Evolutionary conservation across 2,329 filamentous ascomycete genomes (phyloP).

Genomic region (Uncinocarpus reesii): DNA sequence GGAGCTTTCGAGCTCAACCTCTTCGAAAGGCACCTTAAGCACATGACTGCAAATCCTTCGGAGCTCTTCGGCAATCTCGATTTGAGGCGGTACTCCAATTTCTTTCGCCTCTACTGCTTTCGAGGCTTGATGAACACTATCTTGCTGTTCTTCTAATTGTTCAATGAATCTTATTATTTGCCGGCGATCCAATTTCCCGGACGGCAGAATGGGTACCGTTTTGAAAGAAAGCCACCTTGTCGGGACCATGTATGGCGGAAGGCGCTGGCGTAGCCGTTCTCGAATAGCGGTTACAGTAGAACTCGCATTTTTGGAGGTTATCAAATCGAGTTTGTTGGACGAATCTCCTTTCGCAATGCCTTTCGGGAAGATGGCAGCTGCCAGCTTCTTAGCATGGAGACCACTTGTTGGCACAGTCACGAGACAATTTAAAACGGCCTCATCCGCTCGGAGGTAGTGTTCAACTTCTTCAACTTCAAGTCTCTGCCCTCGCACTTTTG

Average conservation of each 20-base stretch:
- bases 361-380: conserved; percentile 10
- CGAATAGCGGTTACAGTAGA: conserved; percentile 9
- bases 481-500: conserved; percentile 24
- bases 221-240: conserved; percentile 18
- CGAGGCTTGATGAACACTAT: too few species aligned
- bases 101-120: not conserved
- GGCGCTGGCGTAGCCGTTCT: conserved; percentile 15
- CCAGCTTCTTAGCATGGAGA: conserved; percentile 12
- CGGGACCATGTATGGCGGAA: conserved; percentile 23
- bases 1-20: conserved; percentile 19
- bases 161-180: conserved; percentile 17
- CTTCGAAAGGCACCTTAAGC: conserved; percentile 17
- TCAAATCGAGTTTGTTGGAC: conserved; percentile 7
- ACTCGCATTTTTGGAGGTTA: conserved; percentile 7
- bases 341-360: not conserved
- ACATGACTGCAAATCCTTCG: conserved; percentile 20
- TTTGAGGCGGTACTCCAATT: not conserved
- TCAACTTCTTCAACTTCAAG: conserved; percentile 25
- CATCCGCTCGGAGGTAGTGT: conserved; percentile 17
- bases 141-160: conserved; percentile 3
- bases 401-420: conserved; percentile 12
- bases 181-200: conserved; percentile 22
- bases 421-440: conserved; percentile 10
- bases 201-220: conserved; percentile 19
- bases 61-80: conserved; percentile 12